Conservation (phyloP, 75 land plant species). For the Pinus taeda region DNA sequence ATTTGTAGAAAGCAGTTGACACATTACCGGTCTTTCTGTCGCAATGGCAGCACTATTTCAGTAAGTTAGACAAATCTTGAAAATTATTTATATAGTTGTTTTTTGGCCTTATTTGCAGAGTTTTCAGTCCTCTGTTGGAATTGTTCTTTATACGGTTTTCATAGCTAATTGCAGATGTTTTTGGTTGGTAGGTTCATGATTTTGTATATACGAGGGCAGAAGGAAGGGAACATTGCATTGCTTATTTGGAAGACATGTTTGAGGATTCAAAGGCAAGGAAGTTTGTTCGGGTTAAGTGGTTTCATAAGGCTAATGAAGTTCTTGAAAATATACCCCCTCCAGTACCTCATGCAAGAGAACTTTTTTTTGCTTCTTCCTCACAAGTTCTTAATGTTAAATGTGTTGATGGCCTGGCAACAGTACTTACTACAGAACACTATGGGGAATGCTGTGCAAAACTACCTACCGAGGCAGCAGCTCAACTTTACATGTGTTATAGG, state of each 20-base stretch:
- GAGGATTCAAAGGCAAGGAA: constrained; percentile 70
- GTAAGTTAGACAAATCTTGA: constrained; percentile 29
- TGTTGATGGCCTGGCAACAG: constrained; percentile 89
- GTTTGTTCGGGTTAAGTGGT: constrained; percentile 91
- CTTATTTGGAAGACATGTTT: constrained; percentile 94
- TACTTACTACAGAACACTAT: constrained; percentile 73
- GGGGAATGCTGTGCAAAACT: constrained; percentile 26
- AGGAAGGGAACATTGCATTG: constrained; percentile 71
- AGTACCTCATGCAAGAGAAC: constrained; percentile 67
- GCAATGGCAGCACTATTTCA: constrained; percentile 72
- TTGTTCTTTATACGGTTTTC: neutral
- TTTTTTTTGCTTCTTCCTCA: constrained; percentile 83
- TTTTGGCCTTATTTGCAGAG: neutral
- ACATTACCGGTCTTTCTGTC: constrained; percentile 73
- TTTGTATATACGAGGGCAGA: constrained; percentile 83
- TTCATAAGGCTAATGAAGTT: constrained; percentile 90
- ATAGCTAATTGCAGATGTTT: neutral
- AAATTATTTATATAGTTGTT: neutral
- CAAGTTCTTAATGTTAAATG: constrained; percentile 88
- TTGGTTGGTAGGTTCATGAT: constrained; percentile 52
- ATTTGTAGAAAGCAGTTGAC: constrained; percentile 66
- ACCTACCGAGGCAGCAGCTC: constrained; percentile 17
- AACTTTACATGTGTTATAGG: constrained; percentile 63
- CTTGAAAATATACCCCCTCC: constrained; percentile 65
- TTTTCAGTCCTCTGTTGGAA: neutral